Evolutionary conservation across 202 grass and related monocot genomes (phyloP), one percentile per base, ranked within the genome.

Genomic region (Elaeis oleifera): DNA sequence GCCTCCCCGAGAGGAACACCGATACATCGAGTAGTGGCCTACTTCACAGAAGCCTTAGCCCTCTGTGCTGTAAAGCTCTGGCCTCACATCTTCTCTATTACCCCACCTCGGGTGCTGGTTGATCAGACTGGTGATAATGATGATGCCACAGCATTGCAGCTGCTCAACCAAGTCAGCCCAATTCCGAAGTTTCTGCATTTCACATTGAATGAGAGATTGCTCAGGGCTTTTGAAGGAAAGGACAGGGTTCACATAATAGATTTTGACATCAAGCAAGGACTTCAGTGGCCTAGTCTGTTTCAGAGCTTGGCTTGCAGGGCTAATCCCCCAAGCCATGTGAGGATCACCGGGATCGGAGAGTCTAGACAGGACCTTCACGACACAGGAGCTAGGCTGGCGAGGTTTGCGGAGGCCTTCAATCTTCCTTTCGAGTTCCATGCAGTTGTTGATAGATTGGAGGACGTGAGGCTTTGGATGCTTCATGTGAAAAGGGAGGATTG

Each of bases 391-490:
- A 26, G 56, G 25, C 70, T 73, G 11, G 26, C 59, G 15, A 73
- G 50, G 50, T 16, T 73, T 1, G 70, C 70, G 0, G 70, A 54
- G 51, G 51, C 58, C 3, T 24, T 63, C 50, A 25, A 59, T 13
- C 70, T 73, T 52, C 51, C 70, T 17, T 73, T 73, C 28, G 20
- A 63, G 51, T 73, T 73, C 20, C 70, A 73, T 18, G 18, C 58
- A 14, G 70, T 73, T 18, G 70, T 62, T 1, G 70, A 73, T 13
- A 55, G 70, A 18, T 18, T 73, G 59, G 70, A 73, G 18, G 70
- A 73, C 15, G 70, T 73, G 50, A 73, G 70, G 70, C 70, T 73
- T 36, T 73, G 70, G 70, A 73, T 73, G 70, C 70, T 73, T 15
- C 70, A 73, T 24, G 70, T 73, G 18, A 73, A 73, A 18, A 48